These are phyloP conservation scores for Verruconis gallopava DNA, from an alignment of 2,329 filamentous ascomycete genomes.

Conservation along the genomic window DNA sequence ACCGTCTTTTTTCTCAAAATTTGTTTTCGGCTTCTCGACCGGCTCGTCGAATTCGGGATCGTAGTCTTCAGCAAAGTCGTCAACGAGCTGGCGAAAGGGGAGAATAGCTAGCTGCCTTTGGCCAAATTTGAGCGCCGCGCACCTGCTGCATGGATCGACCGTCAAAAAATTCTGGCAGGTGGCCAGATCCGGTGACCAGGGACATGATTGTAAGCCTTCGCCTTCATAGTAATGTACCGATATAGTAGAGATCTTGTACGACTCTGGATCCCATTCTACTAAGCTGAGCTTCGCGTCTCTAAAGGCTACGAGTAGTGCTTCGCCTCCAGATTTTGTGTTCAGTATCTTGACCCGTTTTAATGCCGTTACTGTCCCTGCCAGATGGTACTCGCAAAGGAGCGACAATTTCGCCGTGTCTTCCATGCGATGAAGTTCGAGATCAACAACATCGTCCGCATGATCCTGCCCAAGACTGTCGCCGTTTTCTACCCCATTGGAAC, in stretches of 20 bases:
- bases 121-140: slow-evolving; percentile 88
- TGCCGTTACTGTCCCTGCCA: slow-evolving; percentile 75
- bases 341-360: slow-evolving; percentile 64
- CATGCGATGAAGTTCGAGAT: slow-evolving; percentile 41
- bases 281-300: slow-evolving; percentile 87
- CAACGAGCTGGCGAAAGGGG: slow-evolving; percentile 74
- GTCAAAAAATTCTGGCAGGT: slow-evolving; percentile 70
- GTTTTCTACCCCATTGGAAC: slow-evolving; percentile 1
- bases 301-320: slow-evolving; percentile 71
- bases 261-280: slow-evolving; percentile 82
- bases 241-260: slow-evolving; percentile 66
- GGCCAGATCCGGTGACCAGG: slow-evolving; percentile 66
- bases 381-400: slow-evolving; percentile 68
- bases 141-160: slow-evolving; percentile 83
- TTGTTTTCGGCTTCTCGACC: slow-evolving; percentile 17
- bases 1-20: slow-evolving; percentile 21
- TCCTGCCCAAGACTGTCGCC: slow-evolving; percentile 24
- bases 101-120: slow-evolving; percentile 80
- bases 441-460: slow-evolving; percentile 34
- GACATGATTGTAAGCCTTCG: slow-evolving; percentile 59
- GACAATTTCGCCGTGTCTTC: slow-evolving; percentile 64
- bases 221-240: slow-evolving; percentile 98
- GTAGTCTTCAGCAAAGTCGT: slow-evolving; percentile 86
- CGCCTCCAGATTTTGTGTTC: slow-evolving; percentile 64
- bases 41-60: slow-evolving; percentile 64